These are phyloP conservation scores for Infundibulicybe gibba DNA, from an alignment of 768 basidiomycete species.

Conservation along the genomic window DNA sequence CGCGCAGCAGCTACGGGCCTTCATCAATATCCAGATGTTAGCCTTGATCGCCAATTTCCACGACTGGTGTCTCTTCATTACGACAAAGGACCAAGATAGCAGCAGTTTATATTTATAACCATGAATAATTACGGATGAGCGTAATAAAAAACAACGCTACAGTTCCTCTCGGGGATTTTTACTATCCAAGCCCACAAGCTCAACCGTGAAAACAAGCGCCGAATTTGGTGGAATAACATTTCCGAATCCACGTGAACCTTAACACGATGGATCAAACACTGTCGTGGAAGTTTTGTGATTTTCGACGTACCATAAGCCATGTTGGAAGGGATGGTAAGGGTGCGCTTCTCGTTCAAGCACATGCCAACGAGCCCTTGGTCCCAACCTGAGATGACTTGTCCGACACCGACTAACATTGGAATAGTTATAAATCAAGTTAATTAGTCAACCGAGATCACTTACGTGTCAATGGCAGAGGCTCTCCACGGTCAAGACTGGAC, in stretches of 20 bases:
- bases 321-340: conserved; percentile 76
- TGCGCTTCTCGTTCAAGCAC: conserved; percentile 87
- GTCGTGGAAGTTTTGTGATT: background rate
- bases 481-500: conserved; percentile 63
- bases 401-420: conserved; percentile 55
- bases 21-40: no score
- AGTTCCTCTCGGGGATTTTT: conserved; percentile 49
- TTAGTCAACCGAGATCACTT: conserved; percentile 16
- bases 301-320: conserved; percentile 75
- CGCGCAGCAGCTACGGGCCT: no score
- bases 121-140: no score
- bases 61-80: no score
- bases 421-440: no score
- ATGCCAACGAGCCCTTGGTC: conserved; percentile 80
- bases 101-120: no score
- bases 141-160: conserved; percentile 18
- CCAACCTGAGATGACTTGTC: conserved; percentile 86
- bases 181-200: conserved; percentile 61
- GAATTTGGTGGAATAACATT: conserved; percentile 74
- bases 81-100: no score
- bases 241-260: conserved; percentile 76
- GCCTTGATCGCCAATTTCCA: no score
- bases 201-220: conserved; percentile 81
- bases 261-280: background rate
- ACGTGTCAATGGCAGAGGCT: conserved; percentile 80